phyloP scores from a whole-genome alignment of 23 red algal genomes.

The Rhodosorus marinus region DNA sequence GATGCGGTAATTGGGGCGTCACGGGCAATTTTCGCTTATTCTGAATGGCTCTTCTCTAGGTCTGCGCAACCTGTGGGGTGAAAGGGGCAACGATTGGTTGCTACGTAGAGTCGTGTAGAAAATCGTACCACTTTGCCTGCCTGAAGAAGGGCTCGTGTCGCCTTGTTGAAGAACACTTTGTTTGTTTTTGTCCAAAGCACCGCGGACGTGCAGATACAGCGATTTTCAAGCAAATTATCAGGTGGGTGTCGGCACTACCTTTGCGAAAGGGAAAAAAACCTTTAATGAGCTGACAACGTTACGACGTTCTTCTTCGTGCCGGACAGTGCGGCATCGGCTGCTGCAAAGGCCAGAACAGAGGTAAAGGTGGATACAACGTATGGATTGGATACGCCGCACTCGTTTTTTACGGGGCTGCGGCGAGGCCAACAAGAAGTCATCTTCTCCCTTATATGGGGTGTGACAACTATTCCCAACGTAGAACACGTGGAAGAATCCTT shows the following conservation, averaged over 20 bases:
- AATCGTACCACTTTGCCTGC: constrained; percentile 46
- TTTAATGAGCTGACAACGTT: no score
- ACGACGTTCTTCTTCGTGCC: no score
- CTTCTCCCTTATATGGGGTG: constrained; percentile 21
- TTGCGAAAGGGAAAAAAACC: no score
- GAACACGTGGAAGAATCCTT: no score
- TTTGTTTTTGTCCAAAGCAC: constrained; percentile 38
- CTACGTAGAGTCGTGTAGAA: constrained; percentile 45
- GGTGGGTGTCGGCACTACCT: no score
- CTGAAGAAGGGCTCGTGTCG: constrained; percentile 8
- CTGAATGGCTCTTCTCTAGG: no score
- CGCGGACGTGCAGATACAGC: constrained; percentile 11
- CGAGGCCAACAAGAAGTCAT: constrained; percentile 29
- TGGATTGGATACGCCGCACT: constrained; percentile 54
- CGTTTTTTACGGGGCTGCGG: constrained; percentile 19
- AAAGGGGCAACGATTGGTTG: constrained; percentile 56
- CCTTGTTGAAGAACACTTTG: constrained; percentile 31
- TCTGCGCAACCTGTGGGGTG: constrained; percentile 19
- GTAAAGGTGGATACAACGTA: constrained; percentile 22
- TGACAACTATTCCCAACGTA: constrained; percentile 7
- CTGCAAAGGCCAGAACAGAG: constrained; percentile 24
- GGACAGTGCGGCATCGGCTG: constrained; percentile 35
- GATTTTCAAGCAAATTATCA: constrained; percentile 21
- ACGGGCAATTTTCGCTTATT: no score
- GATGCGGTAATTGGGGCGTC: no score